phyloP scores from a whole-genome alignment of 495 filamentous ascomycete genomes.

The Penicillium paxilli region DNA sequence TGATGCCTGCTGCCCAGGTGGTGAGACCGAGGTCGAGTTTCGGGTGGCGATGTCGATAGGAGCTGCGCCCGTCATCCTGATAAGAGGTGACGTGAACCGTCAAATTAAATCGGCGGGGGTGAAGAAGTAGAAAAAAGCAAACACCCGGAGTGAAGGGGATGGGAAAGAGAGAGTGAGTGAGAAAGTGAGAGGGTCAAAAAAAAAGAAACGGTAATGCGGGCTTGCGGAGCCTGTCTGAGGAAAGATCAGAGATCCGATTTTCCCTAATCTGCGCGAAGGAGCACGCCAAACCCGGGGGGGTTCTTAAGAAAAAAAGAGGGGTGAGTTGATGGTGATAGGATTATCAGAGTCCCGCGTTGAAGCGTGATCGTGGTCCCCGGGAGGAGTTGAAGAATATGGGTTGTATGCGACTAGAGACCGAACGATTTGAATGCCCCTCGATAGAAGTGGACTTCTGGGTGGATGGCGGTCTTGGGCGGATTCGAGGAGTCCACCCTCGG shows the following conservation, averaged over 20 bases:
- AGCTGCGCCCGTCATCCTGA: constrained; percentile 54
- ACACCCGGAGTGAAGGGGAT: neutral
- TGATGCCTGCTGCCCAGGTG: constrained; percentile 59
- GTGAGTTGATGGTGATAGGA: constrained; percentile 31
- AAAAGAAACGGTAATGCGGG: constrained; percentile 27
- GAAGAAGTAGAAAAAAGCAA: neutral
- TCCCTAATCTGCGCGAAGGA: constrained; percentile 41
- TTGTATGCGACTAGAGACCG: constrained; percentile 30
- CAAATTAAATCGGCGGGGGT: neutral
- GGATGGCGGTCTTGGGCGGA: constrained; percentile 38
- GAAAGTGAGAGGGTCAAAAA: constrained; percentile 15
- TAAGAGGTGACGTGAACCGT: constrained; percentile 35
- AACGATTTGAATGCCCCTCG: constrained; percentile 45
- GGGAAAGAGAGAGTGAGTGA: neutral
- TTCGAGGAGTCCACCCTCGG: constrained; percentile 44
- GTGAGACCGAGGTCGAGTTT: constrained; percentile 59
- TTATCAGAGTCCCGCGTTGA: constrained; percentile 34
- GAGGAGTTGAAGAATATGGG: constrained; percentile 39
- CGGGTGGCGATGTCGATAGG: constrained; percentile 69
- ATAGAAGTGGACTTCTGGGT: constrained; percentile 38
- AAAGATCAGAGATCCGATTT: constrained; percentile 24
- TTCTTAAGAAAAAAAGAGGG: constrained; percentile 2
- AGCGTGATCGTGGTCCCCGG: constrained; percentile 38
- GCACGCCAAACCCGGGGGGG: constrained; percentile 44
- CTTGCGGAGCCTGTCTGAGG: neutral